These are phyloP conservation scores for Neurospora sp. DNA, from an alignment of 495 filamentous ascomycete species.

Conservation along the genomic window DNA sequence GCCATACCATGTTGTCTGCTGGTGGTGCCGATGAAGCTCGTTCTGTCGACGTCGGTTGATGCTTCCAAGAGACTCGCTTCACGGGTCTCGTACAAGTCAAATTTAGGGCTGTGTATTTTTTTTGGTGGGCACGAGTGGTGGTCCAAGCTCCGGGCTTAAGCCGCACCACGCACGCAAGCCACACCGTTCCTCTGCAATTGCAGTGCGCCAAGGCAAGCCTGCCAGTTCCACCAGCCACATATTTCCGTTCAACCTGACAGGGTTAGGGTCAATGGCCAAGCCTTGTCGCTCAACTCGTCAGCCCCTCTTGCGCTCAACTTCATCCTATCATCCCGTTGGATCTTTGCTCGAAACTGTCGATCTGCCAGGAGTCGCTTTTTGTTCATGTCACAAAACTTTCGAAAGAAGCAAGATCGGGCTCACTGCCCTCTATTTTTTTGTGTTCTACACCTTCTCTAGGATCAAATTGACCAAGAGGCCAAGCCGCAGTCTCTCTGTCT, in stretches of 20 bases:
- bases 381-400: background rate
- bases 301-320: background rate
- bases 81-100: slow-evolving; percentile 12
- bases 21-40: slow-evolving; percentile 24
- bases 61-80: slow-evolving; percentile 16
- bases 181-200: background rate
- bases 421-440: background rate
- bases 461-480: background rate
- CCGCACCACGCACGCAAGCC: slow-evolving; percentile 2
- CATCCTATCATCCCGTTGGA: background rate
- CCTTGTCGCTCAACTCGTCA: background rate
- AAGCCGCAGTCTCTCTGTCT: background rate
- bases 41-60: slow-evolving; percentile 21
- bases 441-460: background rate
- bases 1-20: slow-evolving; percentile 25
- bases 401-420: background rate
- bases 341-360: background rate
- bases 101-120: slow-evolving; percentile 28
- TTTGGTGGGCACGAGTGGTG: slow-evolving; percentile 22
- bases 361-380: background rate
- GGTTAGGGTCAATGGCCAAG: background rate
- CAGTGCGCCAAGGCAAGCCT: background rate
- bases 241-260: background rate
- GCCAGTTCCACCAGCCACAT: background rate
- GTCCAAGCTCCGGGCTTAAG: slow-evolving; percentile 13